Conservation (phyloP, 163 green algal species). For the Prototheca wickerhamii region DNA sequence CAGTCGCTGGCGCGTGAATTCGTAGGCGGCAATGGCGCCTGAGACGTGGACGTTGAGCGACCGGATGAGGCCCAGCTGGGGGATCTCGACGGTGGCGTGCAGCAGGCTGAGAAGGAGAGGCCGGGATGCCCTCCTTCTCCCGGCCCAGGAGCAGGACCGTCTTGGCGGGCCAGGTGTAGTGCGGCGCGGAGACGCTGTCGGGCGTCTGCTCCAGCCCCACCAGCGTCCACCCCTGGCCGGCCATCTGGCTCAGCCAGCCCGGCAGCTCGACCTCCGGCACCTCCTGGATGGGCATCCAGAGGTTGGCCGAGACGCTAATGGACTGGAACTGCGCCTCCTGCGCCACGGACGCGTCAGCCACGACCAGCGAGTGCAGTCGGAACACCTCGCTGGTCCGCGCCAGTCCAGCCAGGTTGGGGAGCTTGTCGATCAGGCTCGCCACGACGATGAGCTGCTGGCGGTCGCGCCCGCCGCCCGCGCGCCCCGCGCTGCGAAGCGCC, state of each 20-base stretch:
- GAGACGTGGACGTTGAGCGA: conserved; percentile 92
- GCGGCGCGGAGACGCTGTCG: conserved; percentile 32
- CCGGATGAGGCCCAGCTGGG: conserved; percentile 79
- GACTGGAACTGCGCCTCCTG: conserved; percentile 52
- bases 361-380: conserved; percentile 46
- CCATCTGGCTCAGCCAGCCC: conserved; percentile 54
- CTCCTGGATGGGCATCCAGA: conserved; percentile 56
- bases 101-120: conserved; percentile 58
- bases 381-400: conserved; percentile 81
- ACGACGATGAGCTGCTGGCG: conserved; percentile 77
- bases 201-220: conserved; percentile 86
- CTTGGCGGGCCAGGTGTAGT: conserved; percentile 48
- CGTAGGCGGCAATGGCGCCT: conserved; percentile 76
- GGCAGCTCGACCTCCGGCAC: conserved; percentile 48
- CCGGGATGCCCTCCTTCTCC: conserved; percentile 83
- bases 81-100: conserved; percentile 80
- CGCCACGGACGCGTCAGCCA: conserved; percentile 51
- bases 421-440: conserved; percentile 72
- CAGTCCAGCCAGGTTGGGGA: conserved; percentile 87
- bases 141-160: conserved; percentile 78
- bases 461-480: background rate
- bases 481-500: background rate
- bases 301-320: conserved; percentile 63
- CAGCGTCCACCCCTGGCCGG: conserved; percentile 58
- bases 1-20: conserved; percentile 68